Conservation (phyloP, 169 alveolate species). For the Plasmodium billcollinsi region DNA sequence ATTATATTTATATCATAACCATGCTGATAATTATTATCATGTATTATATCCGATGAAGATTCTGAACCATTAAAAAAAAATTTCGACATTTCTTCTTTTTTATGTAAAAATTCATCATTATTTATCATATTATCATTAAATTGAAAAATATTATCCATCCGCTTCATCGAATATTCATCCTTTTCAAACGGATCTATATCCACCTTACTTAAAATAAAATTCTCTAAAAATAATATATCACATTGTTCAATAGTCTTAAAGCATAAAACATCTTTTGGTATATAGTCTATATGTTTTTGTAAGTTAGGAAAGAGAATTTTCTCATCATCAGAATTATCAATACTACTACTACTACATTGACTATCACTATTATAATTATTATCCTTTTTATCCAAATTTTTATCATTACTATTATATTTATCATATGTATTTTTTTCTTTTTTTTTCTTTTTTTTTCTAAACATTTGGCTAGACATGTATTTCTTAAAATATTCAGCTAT, state of each 20-base stretch:
- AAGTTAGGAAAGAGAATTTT: conserved; percentile 16
- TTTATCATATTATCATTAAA: background rate
- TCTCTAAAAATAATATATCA: conserved; percentile 11
- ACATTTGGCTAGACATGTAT: conserved; percentile 10
- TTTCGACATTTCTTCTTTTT: background rate
- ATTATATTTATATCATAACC: background rate
- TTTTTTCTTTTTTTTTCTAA: conserved; percentile 4
- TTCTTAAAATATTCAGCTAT: conserved; percentile 43
- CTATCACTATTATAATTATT: no score
- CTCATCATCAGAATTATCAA: background rate
- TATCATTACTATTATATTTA: background rate
- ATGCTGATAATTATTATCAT: background rate
- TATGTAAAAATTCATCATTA: background rate
- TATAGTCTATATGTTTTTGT: conserved; percentile 6
- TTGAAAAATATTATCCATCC: background rate
- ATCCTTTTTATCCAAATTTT: no score
- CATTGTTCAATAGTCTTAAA: conserved; percentile 27
- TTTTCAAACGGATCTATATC: background rate
- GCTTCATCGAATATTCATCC: background rate
- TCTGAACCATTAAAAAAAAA: no score
- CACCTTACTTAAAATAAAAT: conserved; percentile 2
- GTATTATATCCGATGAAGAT: no score
- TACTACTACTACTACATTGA: no score
- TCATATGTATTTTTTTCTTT: background rate
- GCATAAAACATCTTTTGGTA: conserved; percentile 26